A percentile compares a stretch with the other conserved stretches of the same genome.
Conservation (phyloP, 1,139 yeast species). For the Blastobotrys indianensis region DNA sequence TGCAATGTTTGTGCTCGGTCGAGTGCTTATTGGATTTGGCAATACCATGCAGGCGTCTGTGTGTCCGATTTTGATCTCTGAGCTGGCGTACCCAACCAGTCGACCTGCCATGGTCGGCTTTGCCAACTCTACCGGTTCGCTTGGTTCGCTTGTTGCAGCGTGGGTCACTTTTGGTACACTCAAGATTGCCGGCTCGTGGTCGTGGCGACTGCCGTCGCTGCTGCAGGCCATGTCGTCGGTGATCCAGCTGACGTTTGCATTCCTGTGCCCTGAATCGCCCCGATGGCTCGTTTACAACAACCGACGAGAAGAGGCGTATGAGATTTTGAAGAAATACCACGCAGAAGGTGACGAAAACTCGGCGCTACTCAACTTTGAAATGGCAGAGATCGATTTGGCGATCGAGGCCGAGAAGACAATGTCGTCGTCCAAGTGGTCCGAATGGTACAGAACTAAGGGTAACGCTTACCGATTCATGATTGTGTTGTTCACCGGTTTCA, state of each 20-base stretch:
- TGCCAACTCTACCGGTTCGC: conserved; percentile 41
- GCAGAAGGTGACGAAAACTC: conserved; percentile 11
- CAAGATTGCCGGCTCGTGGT: conserved; percentile 28
- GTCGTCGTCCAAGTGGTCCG: conserved; percentile 21
- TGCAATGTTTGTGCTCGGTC: conserved; percentile 3
- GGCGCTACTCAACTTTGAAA: conserved; percentile 18
- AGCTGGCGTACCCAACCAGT: conserved; percentile 38
- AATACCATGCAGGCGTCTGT: not conserved
- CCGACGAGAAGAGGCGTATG: conserved; percentile 13
- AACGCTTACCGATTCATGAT: conserved; percentile 39
- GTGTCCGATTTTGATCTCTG: conserved; percentile 39
- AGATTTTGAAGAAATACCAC: conserved; percentile 11
- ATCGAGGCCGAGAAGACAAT: conserved; percentile 16
- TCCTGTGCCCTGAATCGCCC: conserved; percentile 32
- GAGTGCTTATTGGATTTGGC: conserved; percentile 7
- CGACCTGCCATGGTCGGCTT: conserved; percentile 31
- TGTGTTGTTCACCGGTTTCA: conserved; percentile 25
- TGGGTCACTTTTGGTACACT: conserved; percentile 47
- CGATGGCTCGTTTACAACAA: conserved; percentile 13
- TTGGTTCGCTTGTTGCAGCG: conserved; percentile 53
- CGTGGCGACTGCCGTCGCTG: conserved; percentile 42
- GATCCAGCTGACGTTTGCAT: conserved; percentile 15
- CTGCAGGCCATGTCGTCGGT: conserved; percentile 31
- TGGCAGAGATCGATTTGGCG: conserved; percentile 19
- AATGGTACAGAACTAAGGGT: conserved; percentile 34